Percentiles rank a stretch among this genome's conserved stretches.
phyloP scores from a whole-genome alignment of 768 basidiomycete genomes.

The Terana coerulea region DNA sequence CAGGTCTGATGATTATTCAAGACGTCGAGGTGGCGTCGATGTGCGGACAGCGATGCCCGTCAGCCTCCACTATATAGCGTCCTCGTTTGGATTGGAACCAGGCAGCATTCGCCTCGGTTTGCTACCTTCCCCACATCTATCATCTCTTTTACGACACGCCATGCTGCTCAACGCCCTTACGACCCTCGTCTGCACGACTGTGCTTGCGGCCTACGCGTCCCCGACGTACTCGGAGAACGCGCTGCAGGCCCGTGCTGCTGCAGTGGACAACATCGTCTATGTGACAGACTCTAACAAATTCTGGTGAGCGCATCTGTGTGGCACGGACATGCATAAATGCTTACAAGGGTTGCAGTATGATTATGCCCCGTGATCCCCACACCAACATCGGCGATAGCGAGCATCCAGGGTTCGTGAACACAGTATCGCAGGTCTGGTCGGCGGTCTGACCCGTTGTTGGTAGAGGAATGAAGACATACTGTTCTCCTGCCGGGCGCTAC shows the following conservation, averaged over 20 bases:
- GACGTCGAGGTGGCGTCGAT: too few relatives aligned
- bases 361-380: conserved; percentile 35
- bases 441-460: neutral
- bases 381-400: conserved; percentile 57
- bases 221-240: conserved; percentile 11
- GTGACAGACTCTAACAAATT: conserved; percentile 39
- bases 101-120: too few relatives aligned
- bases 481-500: conserved; percentile 39
- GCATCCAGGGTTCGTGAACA: conserved; percentile 36
- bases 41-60: too few relatives aligned
- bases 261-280: conserved; percentile 47
- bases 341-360: conserved; percentile 12
- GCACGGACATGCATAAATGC: neutral
- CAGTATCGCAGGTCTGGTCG: neutral
- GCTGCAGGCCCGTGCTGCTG: conserved; percentile 11
- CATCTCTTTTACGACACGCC: neutral
- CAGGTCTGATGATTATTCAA: too few relatives aligned
- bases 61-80: too few relatives aligned
- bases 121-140: too few relatives aligned
- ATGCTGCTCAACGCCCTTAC: conserved; percentile 7
- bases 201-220: conserved; percentile 5
- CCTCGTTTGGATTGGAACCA: too few relatives aligned
- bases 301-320: conserved; percentile 35
- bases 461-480: conserved; percentile 48
- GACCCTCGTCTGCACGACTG: conserved; percentile 4